Conservation (phyloP, 2,329 filamentous ascomycete genomes). For the Colletotrichum agaves region DNA sequence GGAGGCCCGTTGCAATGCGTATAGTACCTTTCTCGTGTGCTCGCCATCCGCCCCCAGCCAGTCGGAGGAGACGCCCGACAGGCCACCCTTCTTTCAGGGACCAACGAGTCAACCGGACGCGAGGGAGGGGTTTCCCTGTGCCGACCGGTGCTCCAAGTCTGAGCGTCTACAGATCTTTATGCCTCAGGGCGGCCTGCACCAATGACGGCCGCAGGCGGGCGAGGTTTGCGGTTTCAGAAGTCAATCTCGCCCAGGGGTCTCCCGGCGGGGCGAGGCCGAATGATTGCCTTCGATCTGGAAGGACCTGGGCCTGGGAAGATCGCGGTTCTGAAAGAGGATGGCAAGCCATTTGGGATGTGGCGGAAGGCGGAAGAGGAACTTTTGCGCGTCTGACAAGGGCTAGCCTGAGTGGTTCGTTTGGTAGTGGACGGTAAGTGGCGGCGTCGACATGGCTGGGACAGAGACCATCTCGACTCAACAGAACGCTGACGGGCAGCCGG, state of each 20-base stretch:
- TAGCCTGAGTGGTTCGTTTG: slow-evolving; percentile 28
- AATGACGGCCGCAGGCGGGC: slow-evolving; percentile 28
- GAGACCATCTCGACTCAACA: background rate
- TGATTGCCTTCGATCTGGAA: slow-evolving; percentile 20
- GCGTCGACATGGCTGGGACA: background rate
- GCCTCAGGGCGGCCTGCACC: slow-evolving; percentile 34
- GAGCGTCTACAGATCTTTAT: slow-evolving; percentile 37
- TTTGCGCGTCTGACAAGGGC: slow-evolving; percentile 22
- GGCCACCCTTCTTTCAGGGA: slow-evolving; percentile 30
- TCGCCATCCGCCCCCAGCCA: slow-evolving; percentile 15
- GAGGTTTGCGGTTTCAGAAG: slow-evolving; percentile 39
- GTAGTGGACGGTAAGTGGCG: slow-evolving; percentile 18
- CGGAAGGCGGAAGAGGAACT: slow-evolving; percentile 19
- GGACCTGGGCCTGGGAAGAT: slow-evolving; percentile 28
- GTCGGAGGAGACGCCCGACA: slow-evolving; percentile 29
- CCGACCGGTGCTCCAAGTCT: slow-evolving; percentile 32
- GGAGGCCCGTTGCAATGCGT: slow-evolving; percentile 18
- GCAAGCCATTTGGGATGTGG: slow-evolving; percentile 7
- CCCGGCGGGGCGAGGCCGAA: slow-evolving; percentile 33
- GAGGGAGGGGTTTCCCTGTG: slow-evolving; percentile 29
- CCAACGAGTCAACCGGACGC: slow-evolving; percentile 31
- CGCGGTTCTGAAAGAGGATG: slow-evolving; percentile 16
- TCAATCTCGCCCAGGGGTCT: slow-evolving; percentile 37
- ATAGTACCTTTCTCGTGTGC: background rate
- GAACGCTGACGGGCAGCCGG: slow-evolving; percentile 8